A percentile compares a stretch with the other conserved stretches of the same genome.
Evolutionary conservation across 768 basidiomycete genomes (phyloP).

Genomic region (Tulasnella sp.): DNA sequence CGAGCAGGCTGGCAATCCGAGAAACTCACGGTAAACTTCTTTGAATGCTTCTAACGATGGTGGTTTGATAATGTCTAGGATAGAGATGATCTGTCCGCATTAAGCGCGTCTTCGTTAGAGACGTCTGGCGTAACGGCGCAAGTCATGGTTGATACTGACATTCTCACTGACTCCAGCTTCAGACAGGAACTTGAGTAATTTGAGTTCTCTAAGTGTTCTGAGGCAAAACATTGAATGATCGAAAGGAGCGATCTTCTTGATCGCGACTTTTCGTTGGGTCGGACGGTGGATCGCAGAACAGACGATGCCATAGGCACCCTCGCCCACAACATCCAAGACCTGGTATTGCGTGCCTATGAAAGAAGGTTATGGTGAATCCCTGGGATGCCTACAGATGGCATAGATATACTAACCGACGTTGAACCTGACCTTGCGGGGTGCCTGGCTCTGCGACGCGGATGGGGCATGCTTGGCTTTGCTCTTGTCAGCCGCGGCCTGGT

Average conservation of each 20-base stretch:
- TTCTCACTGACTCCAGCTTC: slow-evolving; percentile 86
- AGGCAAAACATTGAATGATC: slow-evolving; percentile 91
- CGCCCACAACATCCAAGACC: slow-evolving; percentile 75
- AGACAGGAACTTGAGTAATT: slow-evolving; percentile 76
- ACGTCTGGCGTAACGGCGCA: slow-evolving; percentile 12
- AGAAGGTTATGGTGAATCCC: neutral
- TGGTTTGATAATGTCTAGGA: slow-evolving; percentile 86
- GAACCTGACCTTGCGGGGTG: slow-evolving; percentile 17
- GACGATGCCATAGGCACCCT: slow-evolving; percentile 91
- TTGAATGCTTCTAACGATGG: slow-evolving; percentile 60
- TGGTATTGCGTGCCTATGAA: slow-evolving; percentile 36
- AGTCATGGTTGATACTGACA: slow-evolving; percentile 32
- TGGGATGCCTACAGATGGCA: neutral
- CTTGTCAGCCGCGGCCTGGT: slow-evolving; percentile 10
- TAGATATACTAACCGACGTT: slow-evolving; percentile 17
- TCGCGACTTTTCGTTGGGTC: slow-evolving; percentile 76
- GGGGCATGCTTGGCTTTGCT: slow-evolving; percentile 15
- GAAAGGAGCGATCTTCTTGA: slow-evolving; percentile 91
- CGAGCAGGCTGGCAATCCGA: neutral
- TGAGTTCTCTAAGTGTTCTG: slow-evolving; percentile 74
- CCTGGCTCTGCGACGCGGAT: slow-evolving; percentile 15
- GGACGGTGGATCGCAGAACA: slow-evolving; percentile 70
- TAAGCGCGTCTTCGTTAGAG: slow-evolving; percentile 18
- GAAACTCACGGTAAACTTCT: slow-evolving; percentile 51
- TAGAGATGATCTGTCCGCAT: slow-evolving; percentile 85